Evolutionary conservation across 2,329 filamentous ascomycete species (phyloP), one percentile per base, ranked within the genome.

Genomic region (Sporothrix dimorphospora): DNA sequence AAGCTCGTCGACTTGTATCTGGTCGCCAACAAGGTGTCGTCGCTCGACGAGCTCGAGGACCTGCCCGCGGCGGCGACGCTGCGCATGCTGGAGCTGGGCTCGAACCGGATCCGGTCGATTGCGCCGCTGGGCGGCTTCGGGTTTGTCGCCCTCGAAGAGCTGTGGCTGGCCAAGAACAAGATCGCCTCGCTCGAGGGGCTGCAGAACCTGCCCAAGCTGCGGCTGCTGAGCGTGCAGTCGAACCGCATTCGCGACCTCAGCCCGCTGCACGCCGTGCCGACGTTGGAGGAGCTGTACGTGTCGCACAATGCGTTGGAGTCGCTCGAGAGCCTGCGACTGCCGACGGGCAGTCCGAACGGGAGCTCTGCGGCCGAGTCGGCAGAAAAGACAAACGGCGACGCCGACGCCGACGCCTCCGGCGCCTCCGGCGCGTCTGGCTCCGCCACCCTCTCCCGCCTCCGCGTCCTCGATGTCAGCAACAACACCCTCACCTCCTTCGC

Each of bases 171-270:
- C 72, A 73, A 74, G 72, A 74, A 76, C 59, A 70, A 75, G 65
- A 55, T 74, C 11, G 72, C 75, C 8, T 73, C 63, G 47, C 63
- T 71, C 16, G 71, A 51, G 4, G 86, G 86, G 74, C 78, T 82
- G 67, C 68, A 77, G n/a, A 87, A 88, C 0, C 86, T 99, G 38
- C 86, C 89, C 9, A 94, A 92, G 76, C 87, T 99, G 61, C 91
- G 91, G 75, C 93, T 98, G 68, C 89, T 99, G 69, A 97, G 93
- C 78, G 94, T 99, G 77, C 96, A 98, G 82, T 96, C 94, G 53
- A 99, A 99, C 84, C 92, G 96, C 68, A 92, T 99, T 76, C 91
- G 89, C 72, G 88, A 90, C 75, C 88, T 99, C 19, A 85, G 89
- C 12, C 94, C 94, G 2, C 88, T 99, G 87, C 66, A 78, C 82